Base-by-base conservation (phyloP, 2,329 filamentous ascomycete genomes). In the Knufia petricola region DNA sequence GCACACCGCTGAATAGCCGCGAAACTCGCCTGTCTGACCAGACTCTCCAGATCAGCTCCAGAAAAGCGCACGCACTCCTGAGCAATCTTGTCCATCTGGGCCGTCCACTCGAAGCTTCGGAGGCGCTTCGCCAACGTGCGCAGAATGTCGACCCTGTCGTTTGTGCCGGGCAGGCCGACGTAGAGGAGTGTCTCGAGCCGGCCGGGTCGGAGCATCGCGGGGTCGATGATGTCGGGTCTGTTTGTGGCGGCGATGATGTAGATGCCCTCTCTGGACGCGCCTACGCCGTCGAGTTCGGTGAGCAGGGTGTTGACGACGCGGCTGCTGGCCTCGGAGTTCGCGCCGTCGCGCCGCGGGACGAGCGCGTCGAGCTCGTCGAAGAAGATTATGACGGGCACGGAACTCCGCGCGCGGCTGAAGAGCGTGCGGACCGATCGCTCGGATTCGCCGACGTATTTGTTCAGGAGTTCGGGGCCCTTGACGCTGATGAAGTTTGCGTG, bases 401-500 rank as follows among this genome's bases (percentile, higher is more conserved):
- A 90, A 1, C 85, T 85, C 45, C 89, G 79, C 1, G 92, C 92
- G 13, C 90, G 83, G 55, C 82, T 79, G 66, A 98, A 98, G 0
- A 96, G 84, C 63, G 94, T 87, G 19, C 92, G 82, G 1, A 98
- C 85, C 0, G 89, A 87, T 9, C 90, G 84, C 68, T 98, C 92
- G 4, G 87, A 94, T 67, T 98, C 92, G 57, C 92, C 92, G 8
- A 98, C 89, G 63, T 90, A 98, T 67, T 96, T 98, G 73, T 96
- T 96, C 39, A 98, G 77, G 8, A 98, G 74, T 64, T 98, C 92
- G 0, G 92, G 92, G 0, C 92, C 92, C 66, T 95, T 95, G 67
- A 98, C 87, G 46, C 87, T 88, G 66, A 98, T 98, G 71, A 98
- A 98, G 66, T 95, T 96, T 41, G 92, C 92, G 64, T 90, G 87